Percentiles rank a stretch among this genome's conserved stretches.
Conservation (phyloP, 768 basidiomycete species). For the Tulasnella sp. region DNA sequence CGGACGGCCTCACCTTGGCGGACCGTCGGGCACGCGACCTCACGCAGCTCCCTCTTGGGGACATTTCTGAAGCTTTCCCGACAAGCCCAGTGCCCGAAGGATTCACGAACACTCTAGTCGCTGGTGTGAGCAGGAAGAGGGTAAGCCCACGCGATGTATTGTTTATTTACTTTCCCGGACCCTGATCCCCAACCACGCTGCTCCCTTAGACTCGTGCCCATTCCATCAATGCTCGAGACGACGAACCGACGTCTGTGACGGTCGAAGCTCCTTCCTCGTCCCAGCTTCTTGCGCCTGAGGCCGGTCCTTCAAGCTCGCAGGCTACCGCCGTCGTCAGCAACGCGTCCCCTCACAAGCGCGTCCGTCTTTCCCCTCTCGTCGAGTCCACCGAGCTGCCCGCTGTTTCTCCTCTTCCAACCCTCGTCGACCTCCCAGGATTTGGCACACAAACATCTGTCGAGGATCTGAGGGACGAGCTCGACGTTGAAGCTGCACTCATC, state of each 20-base stretch:
- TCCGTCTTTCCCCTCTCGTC: conserved; percentile 5
- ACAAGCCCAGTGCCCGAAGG: not conserved
- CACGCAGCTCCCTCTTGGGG: conserved; percentile 17
- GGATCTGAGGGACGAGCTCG: not conserved
- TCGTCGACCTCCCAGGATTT: not conserved
- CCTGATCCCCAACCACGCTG: not conserved
- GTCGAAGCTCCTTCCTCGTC: not conserved
- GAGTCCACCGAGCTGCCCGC: not conserved
- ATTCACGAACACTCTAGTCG: not conserved
- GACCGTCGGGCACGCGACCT: conserved; percentile 22
- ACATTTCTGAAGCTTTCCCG: conserved; percentile 18
- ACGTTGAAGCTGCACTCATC: not conserved
- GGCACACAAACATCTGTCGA: not conserved
- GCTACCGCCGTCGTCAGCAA: not conserved
- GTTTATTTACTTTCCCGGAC: conserved; percentile 7
- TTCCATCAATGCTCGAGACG: not conserved
- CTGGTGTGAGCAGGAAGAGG: conserved; percentile 12
- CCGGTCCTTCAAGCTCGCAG: not conserved
- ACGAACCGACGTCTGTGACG: not conserved
- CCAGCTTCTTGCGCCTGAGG: not conserved
- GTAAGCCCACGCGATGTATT: not conserved
- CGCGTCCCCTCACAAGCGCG: conserved; percentile 12
- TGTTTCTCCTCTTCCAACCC: not conserved
- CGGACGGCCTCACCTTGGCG: conserved; percentile 18
- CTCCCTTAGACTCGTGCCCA: conserved; percentile 12